Evolutionary conservation across 345 rosid species (phyloP), one percentile per base, ranked within the genome.

Genomic region (Excoecaria cochinchinensis): DNA sequence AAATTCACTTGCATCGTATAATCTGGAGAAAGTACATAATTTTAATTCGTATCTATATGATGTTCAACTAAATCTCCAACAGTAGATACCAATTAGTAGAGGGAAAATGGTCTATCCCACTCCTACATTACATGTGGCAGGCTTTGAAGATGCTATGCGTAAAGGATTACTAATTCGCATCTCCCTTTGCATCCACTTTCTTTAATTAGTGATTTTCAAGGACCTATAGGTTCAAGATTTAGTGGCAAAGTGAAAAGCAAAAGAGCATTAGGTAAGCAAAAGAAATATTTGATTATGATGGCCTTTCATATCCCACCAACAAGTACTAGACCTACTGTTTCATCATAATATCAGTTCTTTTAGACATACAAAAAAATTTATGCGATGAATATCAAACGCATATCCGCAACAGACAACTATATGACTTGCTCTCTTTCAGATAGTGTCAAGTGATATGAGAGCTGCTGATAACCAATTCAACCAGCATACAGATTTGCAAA

Each of bases 191-290:
- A 25, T 56, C 72, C 59, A 50, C 24, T 31, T 69, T 24, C 71
- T 7, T 1, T 44, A 69, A 69, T 25, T 25, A 51, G 58, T 69
- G 71, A n/a, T 67, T n/a, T 47, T n/a, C 42, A 69, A 17, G 59
- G 58, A 69, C 72, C 22, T 31, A 51, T 31, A 3, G 72, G 12
- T 51, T 4, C 51, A 31, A 13, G 19, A 47, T 44, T 47, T 24
- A 22, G 40, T 67, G 40, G n/a, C 71, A 47, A 69, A 69, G 58
- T 69, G 72, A 69, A 69, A 31, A 69, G 59, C 39, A 51, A 50
- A 69, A 31, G 39, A 51, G 24, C 57, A 16, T 67, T 31, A 50
- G 21, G 13, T 51, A 69, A 50, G 42, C 57, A 69, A 69, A 69
- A 69, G 3, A 14, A 8, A 22, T 48, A 67, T 69, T 17, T 69